Conservation (phyloP, 257 asterid species). For the Eustoma russellianum region DNA sequence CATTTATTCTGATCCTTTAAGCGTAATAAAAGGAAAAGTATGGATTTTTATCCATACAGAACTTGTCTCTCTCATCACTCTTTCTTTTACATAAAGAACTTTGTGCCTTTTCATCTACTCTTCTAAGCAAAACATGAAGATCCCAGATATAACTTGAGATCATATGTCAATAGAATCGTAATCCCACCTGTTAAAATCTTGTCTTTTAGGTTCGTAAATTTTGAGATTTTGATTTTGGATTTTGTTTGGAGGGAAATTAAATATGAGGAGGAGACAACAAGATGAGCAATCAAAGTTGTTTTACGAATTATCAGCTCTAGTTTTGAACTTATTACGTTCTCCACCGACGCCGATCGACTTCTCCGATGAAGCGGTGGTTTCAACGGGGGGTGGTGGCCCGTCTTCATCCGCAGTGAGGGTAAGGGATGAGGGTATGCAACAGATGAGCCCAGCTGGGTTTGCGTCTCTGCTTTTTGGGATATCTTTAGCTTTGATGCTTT, state of each 20-base stretch:
- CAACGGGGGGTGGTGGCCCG: background rate
- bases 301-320: slow-evolving; percentile 31
- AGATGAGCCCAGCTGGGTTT: slow-evolving; percentile 69
- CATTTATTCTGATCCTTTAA: too few relatives aligned
- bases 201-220: too few relatives aligned
- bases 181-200: too few relatives aligned
- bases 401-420: slow-evolving; percentile 9
- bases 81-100: background rate
- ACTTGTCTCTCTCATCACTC: too few relatives aligned
- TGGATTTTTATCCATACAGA: too few relatives aligned
- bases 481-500: slow-evolving; percentile 63
- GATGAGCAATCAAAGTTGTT: slow-evolving; percentile 30
- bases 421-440: slow-evolving; percentile 28
- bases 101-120: too few relatives aligned
- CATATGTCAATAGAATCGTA: background rate
- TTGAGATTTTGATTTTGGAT: background rate
- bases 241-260: background rate
- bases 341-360: slow-evolving; percentile 23
- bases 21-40: too few relatives aligned
- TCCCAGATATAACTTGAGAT: background rate
- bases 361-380: slow-evolving; percentile 12
- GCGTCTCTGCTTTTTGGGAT: slow-evolving; percentile 70
- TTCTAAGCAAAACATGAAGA: too few relatives aligned
- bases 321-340: slow-evolving; percentile 23
- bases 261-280: slow-evolving; percentile 24